Base-by-base conservation (phyloP, 805 yeast genomes). In the Candida glaebosa region DNA sequence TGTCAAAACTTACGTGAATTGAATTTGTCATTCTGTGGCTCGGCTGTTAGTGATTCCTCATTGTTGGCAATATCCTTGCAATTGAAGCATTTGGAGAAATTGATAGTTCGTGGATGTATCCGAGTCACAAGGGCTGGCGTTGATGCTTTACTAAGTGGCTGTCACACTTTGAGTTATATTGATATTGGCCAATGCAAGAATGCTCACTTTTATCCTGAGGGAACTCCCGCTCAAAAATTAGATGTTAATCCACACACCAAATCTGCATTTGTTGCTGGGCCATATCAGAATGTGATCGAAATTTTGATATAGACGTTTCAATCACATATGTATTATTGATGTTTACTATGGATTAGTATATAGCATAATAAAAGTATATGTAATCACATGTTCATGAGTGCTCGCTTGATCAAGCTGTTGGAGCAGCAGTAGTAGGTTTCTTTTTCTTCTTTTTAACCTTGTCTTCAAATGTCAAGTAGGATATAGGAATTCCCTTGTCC, bases 81-180 rank as follows among this genome's bases (percentile, higher is more conserved):
- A 47, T 61, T 84, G 46, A 62, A 71, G 40, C 53, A 66, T 25
- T 58, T 85, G 47, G 72, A 73, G 40, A 55, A 63, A 17, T 63
- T 85, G 39, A 63, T 65, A 3, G 67, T 84, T 15, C 79, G 78
- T 40, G 91, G 93, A 1, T 85, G 93, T 61, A 72, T 83, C 8
- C 67, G 90, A 47, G 90, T 83, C 6, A 85, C 91, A 1, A 67
- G 87, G 51, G 84, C 84, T 7, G 91, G 93, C 12, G 79, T 84
- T 20, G 88, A 84, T 61, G 76, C 83, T 15, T 54, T 85, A 19
- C 58, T 83, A 19, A 71, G 79, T 31, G 82, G 83, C 31, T 73
- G 79, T 37, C 63, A 71, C 14, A 72, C 75, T 2, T 63, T 85
- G 47, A 67, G 61, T 41, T 67, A 66, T 44, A 61, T 85, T 49